These are phyloP conservation scores for Moelleriella libera DNA, from an alignment of 2,329 filamentous ascomycete species.

Conservation along the genomic window DNA sequence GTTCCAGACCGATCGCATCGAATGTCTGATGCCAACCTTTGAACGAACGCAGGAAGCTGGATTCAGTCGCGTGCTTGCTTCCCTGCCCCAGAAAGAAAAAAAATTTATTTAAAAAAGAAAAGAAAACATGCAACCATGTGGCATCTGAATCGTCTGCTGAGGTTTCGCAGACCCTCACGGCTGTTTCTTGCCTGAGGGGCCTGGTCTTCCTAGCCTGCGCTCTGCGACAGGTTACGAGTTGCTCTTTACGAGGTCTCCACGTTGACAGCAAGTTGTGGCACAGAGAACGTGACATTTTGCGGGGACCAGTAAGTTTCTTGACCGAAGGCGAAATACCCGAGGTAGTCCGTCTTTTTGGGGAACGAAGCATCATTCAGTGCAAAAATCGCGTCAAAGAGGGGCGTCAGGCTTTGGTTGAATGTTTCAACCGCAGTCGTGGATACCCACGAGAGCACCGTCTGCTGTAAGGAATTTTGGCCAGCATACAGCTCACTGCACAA, in stretches of 20 bases:
- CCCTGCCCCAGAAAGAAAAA: too few species aligned
- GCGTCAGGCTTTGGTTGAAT: slow-evolving; percentile 32
- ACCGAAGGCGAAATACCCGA: slow-evolving; percentile 38
- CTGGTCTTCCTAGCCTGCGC: background rate
- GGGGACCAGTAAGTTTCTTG: slow-evolving; percentile 31
- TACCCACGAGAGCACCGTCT: slow-evolving; percentile 37
- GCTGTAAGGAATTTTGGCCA: slow-evolving; percentile 22
- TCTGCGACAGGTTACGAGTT: background rate
- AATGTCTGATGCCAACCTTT: background rate
- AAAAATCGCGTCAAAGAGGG: slow-evolving; percentile 27
- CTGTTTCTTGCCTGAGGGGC: background rate
- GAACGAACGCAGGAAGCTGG: background rate
- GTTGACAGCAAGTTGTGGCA: slow-evolving; percentile 2
- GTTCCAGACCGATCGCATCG: background rate
- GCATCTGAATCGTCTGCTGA: too few species aligned
- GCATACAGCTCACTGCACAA: slow-evolving; percentile 23
- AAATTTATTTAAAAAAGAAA: too few species aligned
- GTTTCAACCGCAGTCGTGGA: slow-evolving; percentile 17
- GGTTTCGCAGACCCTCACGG: too few species aligned
- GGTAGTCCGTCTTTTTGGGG: slow-evolving; percentile 26
- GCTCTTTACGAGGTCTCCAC: slow-evolving; percentile 1
- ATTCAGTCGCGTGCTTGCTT: background rate
- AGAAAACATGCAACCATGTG: too few species aligned
- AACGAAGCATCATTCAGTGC: slow-evolving; percentile 16
- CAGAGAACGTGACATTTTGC: slow-evolving; percentile 30